A percentile compares a stretch with the other conserved stretches of the same genome.
Evolutionary conservation across 2,329 filamentous ascomycete genomes (phyloP).

Genomic region (Onygenales sp.): DNA sequence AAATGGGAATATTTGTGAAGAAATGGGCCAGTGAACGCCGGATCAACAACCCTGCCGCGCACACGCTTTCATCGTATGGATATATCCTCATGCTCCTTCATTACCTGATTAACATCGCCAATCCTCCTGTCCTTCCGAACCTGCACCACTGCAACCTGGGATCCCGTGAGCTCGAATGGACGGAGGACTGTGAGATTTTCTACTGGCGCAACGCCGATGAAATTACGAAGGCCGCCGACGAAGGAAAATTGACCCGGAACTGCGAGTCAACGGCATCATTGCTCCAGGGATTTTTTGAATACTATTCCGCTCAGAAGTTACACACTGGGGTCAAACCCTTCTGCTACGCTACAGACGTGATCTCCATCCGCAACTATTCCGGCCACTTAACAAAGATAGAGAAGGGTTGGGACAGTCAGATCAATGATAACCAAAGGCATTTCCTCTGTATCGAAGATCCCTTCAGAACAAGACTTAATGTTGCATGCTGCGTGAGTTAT

Average conservation of each 20-base stretch:
- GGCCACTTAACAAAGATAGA: slow-evolving; percentile 64
- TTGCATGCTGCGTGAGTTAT: slow-evolving; percentile 77
- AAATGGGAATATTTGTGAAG: slow-evolving; percentile 78
- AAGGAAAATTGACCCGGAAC: slow-evolving; percentile 57
- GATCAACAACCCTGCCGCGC: slow-evolving; percentile 79
- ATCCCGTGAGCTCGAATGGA: slow-evolving; percentile 28
- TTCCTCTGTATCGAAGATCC: slow-evolving; percentile 88
- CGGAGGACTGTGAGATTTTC: slow-evolving; percentile 59
- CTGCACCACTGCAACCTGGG: slow-evolving; percentile 41
- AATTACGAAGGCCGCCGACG: slow-evolving; percentile 52
- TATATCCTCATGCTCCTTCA: slow-evolving; percentile 90
- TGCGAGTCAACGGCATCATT: slow-evolving; percentile 59
- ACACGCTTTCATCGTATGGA: slow-evolving; percentile 80
- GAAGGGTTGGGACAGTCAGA: slow-evolving; percentile 82
- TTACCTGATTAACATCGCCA: slow-evolving; percentile 73
- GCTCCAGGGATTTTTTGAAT: slow-evolving; percentile 78
- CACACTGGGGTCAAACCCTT: slow-evolving; percentile 39
- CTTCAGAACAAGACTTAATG: slow-evolving; percentile 80
- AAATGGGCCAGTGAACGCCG: slow-evolving; percentile 78
- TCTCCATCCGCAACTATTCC: slow-evolving; percentile 67
- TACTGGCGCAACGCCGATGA: slow-evolving; percentile 70
- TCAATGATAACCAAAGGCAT: slow-evolving; percentile 63
- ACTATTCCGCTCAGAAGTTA: slow-evolving; percentile 53
- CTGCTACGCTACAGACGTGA: slow-evolving; percentile 69
- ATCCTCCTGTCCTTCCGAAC: slow-evolving; percentile 76